Conservation (phyloP, 179 eudicot species). For the Beta lomatogona region DNA sequence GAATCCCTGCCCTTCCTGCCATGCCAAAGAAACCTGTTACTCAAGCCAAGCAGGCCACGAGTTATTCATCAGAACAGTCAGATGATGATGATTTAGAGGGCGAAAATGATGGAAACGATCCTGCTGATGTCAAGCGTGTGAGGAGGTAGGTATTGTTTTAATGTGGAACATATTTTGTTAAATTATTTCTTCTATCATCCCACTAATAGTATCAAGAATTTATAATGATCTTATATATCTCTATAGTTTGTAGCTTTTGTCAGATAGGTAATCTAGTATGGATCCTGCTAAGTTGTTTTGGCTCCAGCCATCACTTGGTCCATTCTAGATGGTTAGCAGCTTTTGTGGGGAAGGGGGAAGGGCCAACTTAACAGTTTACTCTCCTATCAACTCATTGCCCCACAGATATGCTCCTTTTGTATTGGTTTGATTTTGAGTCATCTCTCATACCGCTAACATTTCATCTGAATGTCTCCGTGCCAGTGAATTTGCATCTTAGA, state of each 20-base stretch:
- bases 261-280: neutral
- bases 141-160: constrained; percentile 59
- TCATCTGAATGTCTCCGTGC: neutral
- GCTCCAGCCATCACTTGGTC: neutral
- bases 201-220: neutral
- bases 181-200: neutral
- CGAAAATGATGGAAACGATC: constrained; percentile 63
- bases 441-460: neutral
- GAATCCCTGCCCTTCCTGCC: constrained; percentile 58
- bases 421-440: neutral
- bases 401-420: neutral
- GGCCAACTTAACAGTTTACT: neutral
- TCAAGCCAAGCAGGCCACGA: constrained; percentile 75
- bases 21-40: constrained; percentile 51
- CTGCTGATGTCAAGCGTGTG: constrained; percentile 79
- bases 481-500: neutral
- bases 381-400: neutral
- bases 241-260: neutral
- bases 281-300: neutral
- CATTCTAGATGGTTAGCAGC: neutral
- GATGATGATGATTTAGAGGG: constrained; percentile 95
- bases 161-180: neutral
- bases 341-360: neutral
- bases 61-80: constrained; percentile 87
- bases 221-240: neutral